Evolutionary conservation across 352 stramenopile species (phyloP).

Genomic region (Pythium dissimile): DNA sequence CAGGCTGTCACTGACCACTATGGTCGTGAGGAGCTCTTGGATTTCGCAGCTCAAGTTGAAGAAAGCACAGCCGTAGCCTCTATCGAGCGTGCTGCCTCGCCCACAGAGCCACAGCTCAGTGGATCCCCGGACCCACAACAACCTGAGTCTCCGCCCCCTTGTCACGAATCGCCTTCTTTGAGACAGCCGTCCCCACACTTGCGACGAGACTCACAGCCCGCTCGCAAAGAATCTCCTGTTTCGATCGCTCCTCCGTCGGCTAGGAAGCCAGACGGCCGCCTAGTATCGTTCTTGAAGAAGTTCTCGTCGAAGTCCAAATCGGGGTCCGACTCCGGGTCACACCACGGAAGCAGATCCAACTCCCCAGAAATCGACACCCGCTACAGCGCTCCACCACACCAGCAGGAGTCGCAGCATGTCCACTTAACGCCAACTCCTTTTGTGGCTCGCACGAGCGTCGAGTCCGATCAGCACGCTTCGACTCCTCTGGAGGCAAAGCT

Average conservation of each 20-base stretch:
- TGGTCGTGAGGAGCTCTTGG: conserved; percentile 23
- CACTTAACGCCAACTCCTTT: conserved; percentile 5
- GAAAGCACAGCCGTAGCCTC: neutral
- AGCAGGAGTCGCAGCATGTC: neutral
- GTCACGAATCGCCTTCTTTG: conserved; percentile 2
- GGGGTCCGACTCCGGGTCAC: conserved; percentile 11
- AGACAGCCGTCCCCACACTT: neutral
- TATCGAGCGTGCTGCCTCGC: neutral
- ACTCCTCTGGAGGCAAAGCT: conserved; percentile 16
- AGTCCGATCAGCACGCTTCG: conserved; percentile 6
- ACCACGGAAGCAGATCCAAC: conserved; percentile 11
- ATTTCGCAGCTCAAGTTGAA: conserved; percentile 21
- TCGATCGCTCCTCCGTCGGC: neutral
- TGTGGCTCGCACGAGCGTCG: neutral
- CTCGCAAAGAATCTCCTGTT: neutral
- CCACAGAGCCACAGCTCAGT: neutral
- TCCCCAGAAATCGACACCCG: conserved; percentile 11
- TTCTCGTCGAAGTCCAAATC: conserved; percentile 24
- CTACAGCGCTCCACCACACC: conserved; percentile 8
- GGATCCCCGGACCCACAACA: neutral
- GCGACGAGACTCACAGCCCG: neutral
- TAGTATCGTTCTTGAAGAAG: conserved; percentile 23
- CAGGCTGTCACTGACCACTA: conserved; percentile 25
- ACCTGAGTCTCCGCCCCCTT: neutral
- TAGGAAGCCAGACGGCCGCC: conserved; percentile 9